phyloP scores from a whole-genome alignment of 768 basidiomycete genomes.

The Kwoniella bestiolae region DNA sequence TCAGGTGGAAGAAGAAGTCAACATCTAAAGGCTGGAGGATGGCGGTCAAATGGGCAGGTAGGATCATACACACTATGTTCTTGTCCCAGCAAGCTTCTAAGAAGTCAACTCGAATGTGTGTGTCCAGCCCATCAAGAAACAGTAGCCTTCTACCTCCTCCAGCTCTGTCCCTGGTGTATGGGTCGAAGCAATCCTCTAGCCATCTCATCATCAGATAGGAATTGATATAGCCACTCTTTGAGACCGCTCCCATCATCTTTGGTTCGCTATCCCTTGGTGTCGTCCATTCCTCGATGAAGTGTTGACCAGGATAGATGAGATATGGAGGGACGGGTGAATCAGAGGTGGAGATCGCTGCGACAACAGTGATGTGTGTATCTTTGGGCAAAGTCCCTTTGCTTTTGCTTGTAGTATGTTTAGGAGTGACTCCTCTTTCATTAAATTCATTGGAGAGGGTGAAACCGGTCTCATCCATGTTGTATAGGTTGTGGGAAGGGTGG shows the following conservation, averaged over 20 bases:
- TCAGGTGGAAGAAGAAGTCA: conserved; percentile 25
- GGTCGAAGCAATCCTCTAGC: conserved; percentile 18
- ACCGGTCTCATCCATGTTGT: conserved; percentile 28
- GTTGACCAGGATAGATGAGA: conserved; percentile 19
- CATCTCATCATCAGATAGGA: conserved; percentile 4
- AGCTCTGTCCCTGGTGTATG: conserved; percentile 2
- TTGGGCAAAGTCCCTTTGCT: not conserved
- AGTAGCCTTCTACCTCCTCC: conserved; percentile 18
- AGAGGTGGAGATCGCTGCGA: conserved; percentile 3
- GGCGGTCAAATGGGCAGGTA: conserved; percentile 20
- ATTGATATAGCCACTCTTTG: conserved; percentile 20
- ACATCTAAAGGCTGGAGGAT: conserved; percentile 27
- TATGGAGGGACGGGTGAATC: conserved; percentile 22
- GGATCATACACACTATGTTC: conserved; percentile 19
- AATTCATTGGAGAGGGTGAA: conserved; percentile 14
- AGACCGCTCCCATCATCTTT: not conserved
- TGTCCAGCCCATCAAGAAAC: conserved; percentile 25
- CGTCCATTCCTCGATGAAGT: conserved; percentile 12
- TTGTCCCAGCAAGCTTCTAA: conserved; percentile 27
- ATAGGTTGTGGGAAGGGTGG: conserved; percentile 13
- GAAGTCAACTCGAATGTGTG: conserved; percentile 15
- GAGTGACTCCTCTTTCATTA: conserved; percentile 8
- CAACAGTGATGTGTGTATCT: conserved; percentile 14
- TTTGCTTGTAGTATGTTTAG: not conserved
- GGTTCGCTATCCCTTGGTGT: not conserved